Percentiles rank a stretch among this genome's conserved stretches.
phyloP scores from a whole-genome alignment of 2,329 filamentous ascomycete species.

The Penicillium sp. region DNA sequence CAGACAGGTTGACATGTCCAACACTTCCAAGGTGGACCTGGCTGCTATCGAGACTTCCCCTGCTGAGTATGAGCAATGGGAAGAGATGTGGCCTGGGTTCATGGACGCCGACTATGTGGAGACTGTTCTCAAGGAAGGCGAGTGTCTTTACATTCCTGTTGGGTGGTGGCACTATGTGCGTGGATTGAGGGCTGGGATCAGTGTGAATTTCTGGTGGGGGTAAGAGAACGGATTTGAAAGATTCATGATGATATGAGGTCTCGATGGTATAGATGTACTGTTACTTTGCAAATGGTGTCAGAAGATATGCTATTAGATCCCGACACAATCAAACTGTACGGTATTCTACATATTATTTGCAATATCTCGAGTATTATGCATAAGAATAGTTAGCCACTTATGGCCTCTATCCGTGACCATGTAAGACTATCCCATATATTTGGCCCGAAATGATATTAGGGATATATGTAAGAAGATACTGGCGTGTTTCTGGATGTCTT shows the following conservation, averaged over 20 bases:
- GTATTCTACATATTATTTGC: neutral
- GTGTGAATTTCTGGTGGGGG: constrained; percentile 97
- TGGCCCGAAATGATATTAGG: neutral
- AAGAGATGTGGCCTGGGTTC: constrained; percentile 55
- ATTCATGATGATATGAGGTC: neutral
- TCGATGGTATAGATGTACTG: neutral
- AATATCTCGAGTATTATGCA: neutral
- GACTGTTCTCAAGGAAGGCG: constrained; percentile 72
- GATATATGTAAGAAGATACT: too few species aligned
- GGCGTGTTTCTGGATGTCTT: neutral
- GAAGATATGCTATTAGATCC: neutral
- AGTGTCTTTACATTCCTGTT: constrained; percentile 82
- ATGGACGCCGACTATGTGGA: constrained; percentile 65
- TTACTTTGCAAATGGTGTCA: neutral
- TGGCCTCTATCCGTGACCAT: neutral
- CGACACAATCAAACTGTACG: neutral
- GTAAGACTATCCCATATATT: neutral
- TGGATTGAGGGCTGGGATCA: constrained; percentile 81
- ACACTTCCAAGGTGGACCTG: constrained; percentile 79
- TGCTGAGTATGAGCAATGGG: constrained; percentile 41
- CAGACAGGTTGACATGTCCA: constrained; percentile 74
- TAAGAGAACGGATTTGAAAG: constrained; percentile 23
- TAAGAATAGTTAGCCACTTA: neutral
- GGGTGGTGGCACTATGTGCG: constrained; percentile 99
- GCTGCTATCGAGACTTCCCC: constrained; percentile 61